Base-by-base conservation (phyloP, 805 yeast genomes). In the Candida sakaeoensis region DNA sequence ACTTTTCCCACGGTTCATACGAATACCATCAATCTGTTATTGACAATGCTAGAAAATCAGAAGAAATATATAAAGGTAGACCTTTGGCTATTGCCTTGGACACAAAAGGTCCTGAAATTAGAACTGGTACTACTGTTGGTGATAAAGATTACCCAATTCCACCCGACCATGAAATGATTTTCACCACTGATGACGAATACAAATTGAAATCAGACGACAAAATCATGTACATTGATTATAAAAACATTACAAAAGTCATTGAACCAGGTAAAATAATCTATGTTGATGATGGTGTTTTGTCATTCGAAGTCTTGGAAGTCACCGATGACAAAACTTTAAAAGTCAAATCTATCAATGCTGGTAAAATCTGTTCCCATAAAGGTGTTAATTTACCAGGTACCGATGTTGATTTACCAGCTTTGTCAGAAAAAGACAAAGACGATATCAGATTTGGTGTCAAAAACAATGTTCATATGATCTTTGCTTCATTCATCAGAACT, bases 321-420 rank as follows among this genome's bases (percentile, higher is more conserved):
- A 75, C 78, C 51, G 93, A 93, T 65, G 84, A 73, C 49, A 56
- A 75, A 65, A 89, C 90, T 61, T 74, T 93, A 68, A 85, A 79
- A 73, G 98, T 89, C 58, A 77, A 72, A 60, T 83, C 97, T 47
- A 74, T 91, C 67, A 93, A 93, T 74, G 85, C 93, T 49, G 99
- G 99, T 75, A 86, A 80, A 74, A 84, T 93, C 68, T 86, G 85
- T 54, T 88, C 96, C 53, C 97, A 89, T 79, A 93, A 93, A 82
- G 99, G 99, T 76, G 98, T 93, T 56, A 93, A 93, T 80, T 78
- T 93, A 66, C 99, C 99, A 71, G 91, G 91, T 71, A 91, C 98
- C 50, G 98, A 93, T 65, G 98, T 93, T 57, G 99, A 93, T 69
- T 79, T 93, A 67, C 99, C 99, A 54, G 97, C 99, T 54, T 77